Conservation (phyloP, 2,329 filamentous ascomycete species). For the Xylariaceae sp. region DNA sequence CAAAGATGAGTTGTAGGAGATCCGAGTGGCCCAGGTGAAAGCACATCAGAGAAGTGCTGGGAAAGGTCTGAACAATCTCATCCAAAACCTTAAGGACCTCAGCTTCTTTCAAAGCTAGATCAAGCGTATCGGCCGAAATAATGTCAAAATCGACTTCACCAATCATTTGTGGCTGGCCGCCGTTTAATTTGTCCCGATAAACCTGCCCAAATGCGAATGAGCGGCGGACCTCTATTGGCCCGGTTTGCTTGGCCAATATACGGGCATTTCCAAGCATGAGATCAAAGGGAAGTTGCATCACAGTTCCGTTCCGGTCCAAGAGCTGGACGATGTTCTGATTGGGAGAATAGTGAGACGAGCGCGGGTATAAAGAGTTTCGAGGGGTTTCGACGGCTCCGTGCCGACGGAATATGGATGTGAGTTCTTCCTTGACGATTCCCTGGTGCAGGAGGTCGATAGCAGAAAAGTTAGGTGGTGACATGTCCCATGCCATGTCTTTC, state of each 20-base stretch:
- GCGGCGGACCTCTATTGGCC: constrained; percentile 61
- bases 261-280: constrained; percentile 85
- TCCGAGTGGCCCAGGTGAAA: constrained; percentile 89
- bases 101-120: constrained; percentile 85
- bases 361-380: constrained; percentile 73
- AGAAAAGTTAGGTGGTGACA: constrained; percentile 53
- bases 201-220: constrained; percentile 86
- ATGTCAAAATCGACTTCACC: constrained; percentile 97
- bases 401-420: constrained; percentile 75
- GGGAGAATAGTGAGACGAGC: constrained; percentile 70
- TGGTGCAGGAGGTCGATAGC: constrained; percentile 65
- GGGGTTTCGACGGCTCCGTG: constrained; percentile 84
- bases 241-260: constrained; percentile 67
- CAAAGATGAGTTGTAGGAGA: constrained; percentile 82
- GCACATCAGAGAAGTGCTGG: constrained; percentile 73
- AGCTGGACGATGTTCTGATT: constrained; percentile 69
- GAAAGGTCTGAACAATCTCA: constrained; percentile 79
- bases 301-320: constrained; percentile 77
- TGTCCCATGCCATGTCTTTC: constrained; percentile 77
- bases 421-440: constrained; percentile 66
- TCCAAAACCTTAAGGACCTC: constrained; percentile 93
- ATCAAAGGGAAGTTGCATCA: constrained; percentile 92
- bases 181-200: constrained; percentile 73
- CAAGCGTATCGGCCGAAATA: constrained; percentile 74
- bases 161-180: constrained; percentile 76